A percentile compares a stretch with the other conserved stretches of the same genome.
These are phyloP conservation scores for Tylopilus sp. DNA, from an alignment of 768 basidiomycete genomes.

Conservation along the genomic window DNA sequence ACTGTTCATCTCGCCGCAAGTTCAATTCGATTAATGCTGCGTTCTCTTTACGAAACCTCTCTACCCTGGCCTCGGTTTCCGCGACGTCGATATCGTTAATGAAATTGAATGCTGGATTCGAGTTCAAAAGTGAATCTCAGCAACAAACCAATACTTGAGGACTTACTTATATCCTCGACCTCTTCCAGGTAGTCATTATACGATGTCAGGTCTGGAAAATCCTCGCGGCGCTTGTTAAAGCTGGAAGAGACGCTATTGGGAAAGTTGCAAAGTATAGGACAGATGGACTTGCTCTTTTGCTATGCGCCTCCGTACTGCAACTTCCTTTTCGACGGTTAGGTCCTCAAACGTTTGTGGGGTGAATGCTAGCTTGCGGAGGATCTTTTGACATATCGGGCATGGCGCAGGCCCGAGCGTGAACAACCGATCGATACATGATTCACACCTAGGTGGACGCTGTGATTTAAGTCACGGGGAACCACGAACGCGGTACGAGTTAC, in stretches of 20 bases:
- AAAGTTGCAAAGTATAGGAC: not conserved
- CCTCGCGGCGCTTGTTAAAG: constrained; percentile 91
- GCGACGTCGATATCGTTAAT: constrained; percentile 83
- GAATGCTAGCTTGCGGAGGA: constrained; percentile 90
- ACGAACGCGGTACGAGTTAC: constrained; percentile 40
- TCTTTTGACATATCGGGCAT: constrained; percentile 89
- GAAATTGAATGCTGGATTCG: constrained; percentile 79
- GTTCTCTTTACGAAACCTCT: constrained; percentile 75
- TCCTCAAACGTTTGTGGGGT: constrained; percentile 95
- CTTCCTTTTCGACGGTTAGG: constrained; percentile 90
- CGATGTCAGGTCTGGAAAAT: constrained; percentile 72
- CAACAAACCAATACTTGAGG: not conserved
- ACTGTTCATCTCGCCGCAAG: constrained; percentile 75
- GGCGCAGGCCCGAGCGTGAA: constrained; percentile 96
- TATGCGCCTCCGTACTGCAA: constrained; percentile 81
- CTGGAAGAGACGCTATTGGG: constrained; percentile 38
- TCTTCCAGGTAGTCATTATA: constrained; percentile 97
- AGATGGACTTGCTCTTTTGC: constrained; percentile 70
- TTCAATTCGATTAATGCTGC: constrained; percentile 82
- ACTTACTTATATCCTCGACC: constrained; percentile 85
- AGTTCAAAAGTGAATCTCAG: not conserved
- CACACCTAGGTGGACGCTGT: constrained; percentile 69
- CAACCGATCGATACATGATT: constrained; percentile 94
- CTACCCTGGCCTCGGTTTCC: constrained; percentile 81
- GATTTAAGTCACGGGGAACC: constrained; percentile 7